phyloP scores from a whole-genome alignment of 2,329 filamentous ascomycete species.

The Didymella sp. region DNA sequence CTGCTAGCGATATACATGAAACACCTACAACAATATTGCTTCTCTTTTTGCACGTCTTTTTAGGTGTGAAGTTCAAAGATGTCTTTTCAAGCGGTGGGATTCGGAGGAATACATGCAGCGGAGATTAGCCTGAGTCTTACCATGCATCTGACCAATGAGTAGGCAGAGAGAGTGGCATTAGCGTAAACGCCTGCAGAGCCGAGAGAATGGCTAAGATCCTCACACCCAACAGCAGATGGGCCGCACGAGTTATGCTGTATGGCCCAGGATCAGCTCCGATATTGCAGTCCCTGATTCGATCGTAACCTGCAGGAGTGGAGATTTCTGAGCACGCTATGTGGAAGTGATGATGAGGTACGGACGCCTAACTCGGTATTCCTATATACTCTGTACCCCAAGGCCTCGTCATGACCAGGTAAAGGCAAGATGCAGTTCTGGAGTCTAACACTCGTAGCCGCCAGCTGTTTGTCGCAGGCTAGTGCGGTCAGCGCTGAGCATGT shows the following conservation, averaged over 20 bases:
- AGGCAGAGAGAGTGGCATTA: not conserved
- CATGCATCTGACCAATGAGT: not conserved
- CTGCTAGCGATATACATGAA: not conserved
- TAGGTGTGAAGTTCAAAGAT: not conserved
- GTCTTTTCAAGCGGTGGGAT: not conserved
- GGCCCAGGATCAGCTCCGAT: constrained; percentile 5
- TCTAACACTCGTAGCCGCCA: not conserved
- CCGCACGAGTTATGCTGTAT: constrained; percentile 2
- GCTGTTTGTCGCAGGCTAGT: not conserved
- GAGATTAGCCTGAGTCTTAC: constrained; percentile 5
- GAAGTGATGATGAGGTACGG: not conserved
- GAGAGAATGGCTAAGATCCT: constrained; percentile 4
- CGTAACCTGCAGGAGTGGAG: not conserved
- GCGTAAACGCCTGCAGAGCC: constrained; percentile 5
- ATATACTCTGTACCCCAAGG: not conserved
- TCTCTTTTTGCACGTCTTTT: too few species aligned
- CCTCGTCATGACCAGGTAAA: not conserved
- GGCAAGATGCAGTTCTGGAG: constrained; percentile 10
- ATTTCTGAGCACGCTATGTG: not conserved
- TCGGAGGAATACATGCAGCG: constrained; percentile 5
- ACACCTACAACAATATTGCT: not conserved
- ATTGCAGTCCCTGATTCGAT: constrained; percentile 7
- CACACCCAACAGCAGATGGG: not conserved
- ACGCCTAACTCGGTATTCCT: not conserved
- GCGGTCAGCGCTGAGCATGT: not conserved